A percentile compares a stretch with the other conserved stretches of the same genome.
These are phyloP conservation scores for Ophiorrhiza pumila DNA, from an alignment of 257 asterid genomes.

Conservation along the genomic window DNA sequence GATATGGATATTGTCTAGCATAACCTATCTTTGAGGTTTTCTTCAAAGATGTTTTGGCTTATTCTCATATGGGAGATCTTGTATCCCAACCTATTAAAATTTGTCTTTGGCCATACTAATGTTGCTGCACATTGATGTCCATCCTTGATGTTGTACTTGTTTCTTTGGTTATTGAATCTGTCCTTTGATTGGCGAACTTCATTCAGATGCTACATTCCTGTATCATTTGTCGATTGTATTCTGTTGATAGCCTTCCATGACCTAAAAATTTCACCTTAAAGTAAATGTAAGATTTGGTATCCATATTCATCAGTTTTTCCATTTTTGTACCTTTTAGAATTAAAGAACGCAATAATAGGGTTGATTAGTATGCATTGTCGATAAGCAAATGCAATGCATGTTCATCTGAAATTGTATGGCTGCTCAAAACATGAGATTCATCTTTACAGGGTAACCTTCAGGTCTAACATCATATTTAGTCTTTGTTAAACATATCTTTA, in stretches of 20 bases:
- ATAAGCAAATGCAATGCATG: too few species aligned
- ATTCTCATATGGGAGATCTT: not conserved
- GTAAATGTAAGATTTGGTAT: not conserved
- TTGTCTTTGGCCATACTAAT: not conserved
- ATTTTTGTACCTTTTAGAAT: not conserved
- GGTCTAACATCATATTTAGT: not conserved
- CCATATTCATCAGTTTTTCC: not conserved
- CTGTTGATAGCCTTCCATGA: not conserved
- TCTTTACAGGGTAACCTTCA: not conserved
- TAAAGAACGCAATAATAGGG: not conserved
- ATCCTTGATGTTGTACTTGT: constrained; percentile 2
- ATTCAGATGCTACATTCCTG: not conserved
- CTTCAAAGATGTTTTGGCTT: not conserved
- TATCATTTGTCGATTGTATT: not conserved
- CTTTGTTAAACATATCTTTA: not conserved
- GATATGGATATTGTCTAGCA: not conserved
- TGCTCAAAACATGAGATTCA: not conserved
- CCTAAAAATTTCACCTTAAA: not conserved
- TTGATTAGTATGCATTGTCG: too few species aligned
- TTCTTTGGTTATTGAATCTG: not conserved
- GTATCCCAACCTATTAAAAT: not conserved
- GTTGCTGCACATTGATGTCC: not conserved
- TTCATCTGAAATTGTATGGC: too few species aligned
- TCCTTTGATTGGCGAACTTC: not conserved
- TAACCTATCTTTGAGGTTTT: not conserved